These are phyloP conservation scores for Lactarius evosmus DNA, from an alignment of 768 basidiomycete species.

Conservation along the genomic window DNA sequence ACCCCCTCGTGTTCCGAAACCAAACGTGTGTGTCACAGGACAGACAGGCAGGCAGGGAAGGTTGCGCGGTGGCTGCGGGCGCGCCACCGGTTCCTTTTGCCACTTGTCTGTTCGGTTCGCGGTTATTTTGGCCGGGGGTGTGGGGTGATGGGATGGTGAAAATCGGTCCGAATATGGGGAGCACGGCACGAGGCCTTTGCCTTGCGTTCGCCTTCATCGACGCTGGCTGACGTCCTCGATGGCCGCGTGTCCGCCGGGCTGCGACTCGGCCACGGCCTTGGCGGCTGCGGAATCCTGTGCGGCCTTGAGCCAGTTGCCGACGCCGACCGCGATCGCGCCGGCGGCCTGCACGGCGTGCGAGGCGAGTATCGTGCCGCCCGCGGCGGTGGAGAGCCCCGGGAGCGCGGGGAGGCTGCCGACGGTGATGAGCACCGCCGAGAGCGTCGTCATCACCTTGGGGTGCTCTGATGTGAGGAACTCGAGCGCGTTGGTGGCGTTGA, in stretches of 20 bases:
- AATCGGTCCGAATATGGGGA: background rate
- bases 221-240: slow-evolving; percentile 12
- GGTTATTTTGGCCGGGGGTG: background rate
- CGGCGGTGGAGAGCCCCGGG: slow-evolving; percentile 64
- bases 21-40: background rate
- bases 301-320: slow-evolving; percentile 56
- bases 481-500: slow-evolving; percentile 73
- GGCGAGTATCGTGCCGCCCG: slow-evolving; percentile 70
- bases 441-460: slow-evolving; percentile 67
- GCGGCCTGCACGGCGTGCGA: slow-evolving; percentile 73
- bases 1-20: background rate
- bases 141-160: too few relatives aligned
- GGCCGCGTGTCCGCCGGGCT: slow-evolving; percentile 12
- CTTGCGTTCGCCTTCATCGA: background rate
- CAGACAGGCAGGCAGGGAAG: background rate
- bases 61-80: background rate
- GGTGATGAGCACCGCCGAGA: slow-evolving; percentile 76
- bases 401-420: slow-evolving; percentile 72
- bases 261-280: slow-evolving; percentile 3
- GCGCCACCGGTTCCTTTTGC: background rate
- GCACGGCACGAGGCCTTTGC: background rate
- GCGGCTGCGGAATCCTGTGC: slow-evolving; percentile 38
- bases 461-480: slow-evolving; percentile 73
- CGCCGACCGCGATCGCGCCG: slow-evolving; percentile 72
- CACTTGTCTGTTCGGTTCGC: background rate